These are phyloP conservation scores for Syzygium syzygioides DNA, from an alignment of 441 rosid genomes.

Conservation along the genomic window DNA sequence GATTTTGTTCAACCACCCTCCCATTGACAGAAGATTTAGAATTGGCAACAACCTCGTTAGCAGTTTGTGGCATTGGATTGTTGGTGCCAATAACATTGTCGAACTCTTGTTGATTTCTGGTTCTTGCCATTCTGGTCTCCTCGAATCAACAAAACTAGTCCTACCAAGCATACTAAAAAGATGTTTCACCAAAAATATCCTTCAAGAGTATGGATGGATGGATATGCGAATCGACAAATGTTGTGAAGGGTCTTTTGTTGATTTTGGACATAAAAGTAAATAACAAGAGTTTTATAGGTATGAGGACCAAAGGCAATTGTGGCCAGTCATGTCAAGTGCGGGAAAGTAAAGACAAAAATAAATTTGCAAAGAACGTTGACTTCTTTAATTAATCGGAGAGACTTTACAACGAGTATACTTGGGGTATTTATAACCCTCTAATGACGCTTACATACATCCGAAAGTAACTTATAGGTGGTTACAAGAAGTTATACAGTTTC, in stretches of 20 bases:
- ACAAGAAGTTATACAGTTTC: too few species aligned
- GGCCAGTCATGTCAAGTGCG: background rate
- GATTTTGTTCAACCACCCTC: background rate
- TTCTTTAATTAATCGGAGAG: too few species aligned
- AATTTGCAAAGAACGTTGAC: background rate
- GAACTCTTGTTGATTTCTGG: background rate
- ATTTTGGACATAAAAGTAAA: background rate
- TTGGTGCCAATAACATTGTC: background rate
- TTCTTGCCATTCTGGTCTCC: background rate
- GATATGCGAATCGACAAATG: background rate
- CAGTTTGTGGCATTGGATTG: background rate
- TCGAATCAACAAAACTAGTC: background rate
- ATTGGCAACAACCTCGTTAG: background rate
- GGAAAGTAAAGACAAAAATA: background rate
- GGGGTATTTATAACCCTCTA: background rate
- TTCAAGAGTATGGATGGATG: background rate
- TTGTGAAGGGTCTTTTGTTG: background rate
- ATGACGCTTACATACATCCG: too few species aligned
- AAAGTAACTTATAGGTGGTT: too few species aligned
- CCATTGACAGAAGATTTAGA: background rate
- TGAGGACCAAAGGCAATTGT: background rate
- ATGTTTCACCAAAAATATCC: background rate
- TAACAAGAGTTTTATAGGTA: background rate
- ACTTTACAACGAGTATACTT: too few species aligned
- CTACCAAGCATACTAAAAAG: accelerated